These are phyloP conservation scores for Papiliotrema flavescens DNA, from an alignment of 1,284 basidiomycete species.

Conservation along the genomic window DNA sequence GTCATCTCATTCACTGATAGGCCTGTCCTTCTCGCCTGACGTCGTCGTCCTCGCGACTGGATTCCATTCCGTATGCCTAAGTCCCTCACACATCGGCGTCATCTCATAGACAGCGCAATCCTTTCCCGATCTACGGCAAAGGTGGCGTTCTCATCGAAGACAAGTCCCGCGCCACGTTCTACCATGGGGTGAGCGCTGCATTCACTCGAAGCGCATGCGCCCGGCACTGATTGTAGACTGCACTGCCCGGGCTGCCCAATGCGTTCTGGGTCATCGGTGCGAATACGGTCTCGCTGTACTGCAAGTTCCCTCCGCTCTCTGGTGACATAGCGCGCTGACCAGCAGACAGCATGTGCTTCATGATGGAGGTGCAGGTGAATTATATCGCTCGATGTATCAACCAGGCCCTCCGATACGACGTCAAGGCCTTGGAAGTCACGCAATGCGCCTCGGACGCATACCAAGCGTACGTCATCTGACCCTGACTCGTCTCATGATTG, in stretches of 20 bases:
- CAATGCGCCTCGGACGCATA: conserved; percentile 18
- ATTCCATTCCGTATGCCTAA: conserved; percentile 13
- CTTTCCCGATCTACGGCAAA: background rate
- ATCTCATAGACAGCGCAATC: background rate
- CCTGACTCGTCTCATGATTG: background rate
- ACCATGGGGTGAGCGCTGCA: conserved; percentile 8
- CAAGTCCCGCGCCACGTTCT: background rate
- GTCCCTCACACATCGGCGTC: background rate
- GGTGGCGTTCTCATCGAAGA: background rate
- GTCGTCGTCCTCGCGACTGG: conserved; percentile 24
- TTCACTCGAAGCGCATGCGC: background rate
- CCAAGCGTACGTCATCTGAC: conserved; percentile 6
- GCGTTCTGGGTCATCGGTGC: conserved; percentile 25
- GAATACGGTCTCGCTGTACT: conserved; percentile 22
- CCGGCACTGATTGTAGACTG: background rate
- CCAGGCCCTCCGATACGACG: conserved; percentile 3
- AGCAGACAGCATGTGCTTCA: conserved; percentile 1
- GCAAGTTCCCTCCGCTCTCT: too few relatives aligned
- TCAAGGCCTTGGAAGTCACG: conserved; percentile 19
- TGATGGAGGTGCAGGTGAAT: conserved; percentile 20
- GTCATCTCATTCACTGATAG: conserved; percentile 1
- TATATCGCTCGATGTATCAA: conserved; percentile 21
- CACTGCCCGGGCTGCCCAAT: conserved; percentile 26
- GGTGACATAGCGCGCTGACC: background rate
- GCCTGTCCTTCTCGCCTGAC: conserved; percentile 14